Percentiles rank a stretch among this genome's conserved stretches.
phyloP scores from a whole-genome alignment of 257 asterid genomes.

The Petunia secreta region DNA sequence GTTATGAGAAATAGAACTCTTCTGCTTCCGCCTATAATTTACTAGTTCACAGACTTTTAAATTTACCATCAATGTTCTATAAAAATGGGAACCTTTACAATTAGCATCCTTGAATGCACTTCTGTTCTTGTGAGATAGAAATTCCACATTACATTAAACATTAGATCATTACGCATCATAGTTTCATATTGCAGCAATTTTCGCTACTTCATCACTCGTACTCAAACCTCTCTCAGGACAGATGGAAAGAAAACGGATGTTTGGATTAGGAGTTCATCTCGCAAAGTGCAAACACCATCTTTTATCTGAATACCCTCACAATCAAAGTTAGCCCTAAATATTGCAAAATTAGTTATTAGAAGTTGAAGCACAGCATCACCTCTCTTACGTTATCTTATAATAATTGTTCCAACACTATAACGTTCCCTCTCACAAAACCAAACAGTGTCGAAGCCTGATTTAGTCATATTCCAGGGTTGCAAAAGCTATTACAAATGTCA shows the following conservation, averaged over 20 bases:
- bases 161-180: background rate
- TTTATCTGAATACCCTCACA: background rate
- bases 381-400: conserved; percentile 1
- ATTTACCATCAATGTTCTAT: background rate
- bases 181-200: background rate
- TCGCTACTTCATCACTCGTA: background rate
- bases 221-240: background rate
- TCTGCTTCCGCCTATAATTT: background rate
- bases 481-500: background rate
- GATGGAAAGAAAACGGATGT: background rate
- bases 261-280: background rate
- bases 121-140: background rate
- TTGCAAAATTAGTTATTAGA: background rate
- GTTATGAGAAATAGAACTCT: background rate
- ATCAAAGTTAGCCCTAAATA: background rate
- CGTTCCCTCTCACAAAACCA: background rate
- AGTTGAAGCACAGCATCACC: background rate
- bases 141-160: background rate
- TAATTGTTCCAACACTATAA: conserved; percentile 13
- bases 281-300: background rate
- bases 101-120: background rate
- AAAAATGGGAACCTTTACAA: background rate
- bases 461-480: background rate
- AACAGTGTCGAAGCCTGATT: background rate
- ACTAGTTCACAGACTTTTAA: background rate